Evolutionary conservation across 495 filamentous ascomycete species (phyloP).

Genomic region (Umbilicaria muhlenbergii): DNA sequence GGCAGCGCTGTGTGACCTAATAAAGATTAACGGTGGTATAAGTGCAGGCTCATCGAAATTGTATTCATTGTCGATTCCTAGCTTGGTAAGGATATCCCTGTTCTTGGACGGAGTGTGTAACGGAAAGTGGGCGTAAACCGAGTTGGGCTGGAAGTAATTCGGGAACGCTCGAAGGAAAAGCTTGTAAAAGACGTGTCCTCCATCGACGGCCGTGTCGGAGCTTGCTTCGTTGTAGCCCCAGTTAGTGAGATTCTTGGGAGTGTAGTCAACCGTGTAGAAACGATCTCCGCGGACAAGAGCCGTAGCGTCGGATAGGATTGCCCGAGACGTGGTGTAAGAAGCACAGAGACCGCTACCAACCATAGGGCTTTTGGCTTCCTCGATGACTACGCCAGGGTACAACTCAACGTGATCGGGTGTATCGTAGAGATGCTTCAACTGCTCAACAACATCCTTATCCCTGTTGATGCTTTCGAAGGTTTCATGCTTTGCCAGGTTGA

Average conservation of each 20-base stretch:
- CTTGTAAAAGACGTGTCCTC: conserved; percentile 45
- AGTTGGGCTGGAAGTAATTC: conserved; percentile 38
- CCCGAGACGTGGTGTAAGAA: conserved; percentile 57
- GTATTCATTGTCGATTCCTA: conserved; percentile 32
- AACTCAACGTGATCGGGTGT: conserved; percentile 68
- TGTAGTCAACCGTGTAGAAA: conserved; percentile 69
- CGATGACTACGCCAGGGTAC: conserved; percentile 69
- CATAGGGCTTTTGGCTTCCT: conserved; percentile 61
- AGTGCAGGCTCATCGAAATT: conserved; percentile 30
- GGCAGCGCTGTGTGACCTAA: conserved; percentile 34
- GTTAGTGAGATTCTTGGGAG: conserved; percentile 61
- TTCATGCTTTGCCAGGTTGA: conserved; percentile 55
- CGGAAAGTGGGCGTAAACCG: conserved; percentile 43
- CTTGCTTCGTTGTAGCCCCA: conserved; percentile 51
- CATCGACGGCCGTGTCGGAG: conserved; percentile 30
- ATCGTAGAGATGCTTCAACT: conserved; percentile 62
- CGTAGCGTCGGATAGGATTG: conserved; percentile 71
- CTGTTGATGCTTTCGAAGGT: conserved; percentile 78
- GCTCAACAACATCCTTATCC: conserved; percentile 54
- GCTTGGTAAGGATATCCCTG: conserved; percentile 29
- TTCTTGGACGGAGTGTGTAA: conserved; percentile 41
- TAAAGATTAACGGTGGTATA: conserved; percentile 19
- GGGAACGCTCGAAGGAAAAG: conserved; percentile 46
- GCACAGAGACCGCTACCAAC: conserved; percentile 65
- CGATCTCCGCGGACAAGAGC: conserved; percentile 74